A percentile compares a stretch with the other conserved stretches of the same genome.
Evolutionary conservation across 257 asterid genomes (phyloP).

Genomic region (Plantago ovata): DNA sequence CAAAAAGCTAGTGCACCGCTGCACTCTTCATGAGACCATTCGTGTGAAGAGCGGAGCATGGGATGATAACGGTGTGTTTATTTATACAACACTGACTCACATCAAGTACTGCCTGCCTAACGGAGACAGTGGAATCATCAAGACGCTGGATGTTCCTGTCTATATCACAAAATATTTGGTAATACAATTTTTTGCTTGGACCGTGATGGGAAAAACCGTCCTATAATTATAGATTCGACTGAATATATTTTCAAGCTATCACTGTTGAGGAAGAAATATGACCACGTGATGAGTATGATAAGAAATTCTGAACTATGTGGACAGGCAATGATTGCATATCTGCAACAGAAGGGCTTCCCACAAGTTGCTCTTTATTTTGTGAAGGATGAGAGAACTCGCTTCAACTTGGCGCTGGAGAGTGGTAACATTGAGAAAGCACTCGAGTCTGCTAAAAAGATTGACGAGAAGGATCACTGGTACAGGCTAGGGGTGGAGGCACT

Average conservation of each 20-base stretch:
- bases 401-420: too few species aligned
- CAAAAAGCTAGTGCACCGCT: constrained; percentile 84
- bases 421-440: too few species aligned
- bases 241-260: constrained; percentile 83
- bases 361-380: too few species aligned
- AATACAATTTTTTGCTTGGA: constrained; percentile 94
- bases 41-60: constrained; percentile 99
- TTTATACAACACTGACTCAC: constrained; percentile 88
- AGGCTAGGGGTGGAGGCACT: constrained; percentile 95
- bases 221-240: constrained; percentile 84
- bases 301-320: constrained; percentile 93
- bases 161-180: constrained; percentile 78
- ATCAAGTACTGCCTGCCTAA: constrained; percentile 94
- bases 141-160: constrained; percentile 87
- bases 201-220: constrained; percentile 91
- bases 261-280: constrained; percentile 68
- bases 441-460: constrained; percentile 88
- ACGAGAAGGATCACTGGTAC: constrained; percentile 93
- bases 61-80: constrained; percentile 96
- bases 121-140: constrained; percentile 91
- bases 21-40: constrained; percentile 97
- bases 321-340: constrained; percentile 97
- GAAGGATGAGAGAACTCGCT: too few species aligned
- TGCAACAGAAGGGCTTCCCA: constrained; percentile 99
- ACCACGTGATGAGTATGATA: constrained; percentile 96